phyloP scores from a whole-genome alignment of 768 basidiomycete genomes.

The Tephrocybe sp. region DNA sequence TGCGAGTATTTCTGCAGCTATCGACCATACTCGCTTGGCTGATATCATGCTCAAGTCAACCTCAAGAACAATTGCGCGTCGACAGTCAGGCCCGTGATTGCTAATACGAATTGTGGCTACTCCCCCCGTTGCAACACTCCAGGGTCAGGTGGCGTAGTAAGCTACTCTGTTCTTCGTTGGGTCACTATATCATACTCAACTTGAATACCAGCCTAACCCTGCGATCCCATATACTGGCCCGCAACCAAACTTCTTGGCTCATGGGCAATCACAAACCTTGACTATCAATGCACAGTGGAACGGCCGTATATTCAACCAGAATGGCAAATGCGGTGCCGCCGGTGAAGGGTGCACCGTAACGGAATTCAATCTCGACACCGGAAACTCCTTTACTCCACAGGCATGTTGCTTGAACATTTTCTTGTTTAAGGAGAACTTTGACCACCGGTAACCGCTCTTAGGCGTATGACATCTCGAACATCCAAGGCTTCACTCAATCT shows the following conservation, averaged over 20 bases:
- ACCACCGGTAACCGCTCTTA: conserved; percentile 13
- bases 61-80: conserved; percentile 34
- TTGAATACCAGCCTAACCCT: conserved; percentile 26
- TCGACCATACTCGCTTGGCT: background rate
- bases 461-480: conserved; percentile 45
- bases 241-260: conserved; percentile 29
- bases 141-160: conserved; percentile 32
- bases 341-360: conserved; percentile 40
- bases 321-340: conserved; percentile 33
- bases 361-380: conserved; percentile 41
- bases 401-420: conserved; percentile 15
- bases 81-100: conserved; percentile 33
- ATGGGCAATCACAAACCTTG: conserved; percentile 28
- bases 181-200: background rate
- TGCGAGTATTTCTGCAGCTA: conserved; percentile 8
- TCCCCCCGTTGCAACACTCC: conserved; percentile 37
- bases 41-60: conserved; percentile 23
- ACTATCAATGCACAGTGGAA: conserved; percentile 37
- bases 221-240: conserved; percentile 33
- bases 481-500: conserved; percentile 42
- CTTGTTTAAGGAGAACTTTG: background rate
- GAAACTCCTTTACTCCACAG: conserved; percentile 26
- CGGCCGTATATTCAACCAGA: conserved; percentile 39
- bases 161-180: background rate
- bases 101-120: conserved; percentile 39